These are phyloP conservation scores for Lupinus albus DNA, from an alignment of 306 rosid genomes.

Conservation along the genomic window DNA sequence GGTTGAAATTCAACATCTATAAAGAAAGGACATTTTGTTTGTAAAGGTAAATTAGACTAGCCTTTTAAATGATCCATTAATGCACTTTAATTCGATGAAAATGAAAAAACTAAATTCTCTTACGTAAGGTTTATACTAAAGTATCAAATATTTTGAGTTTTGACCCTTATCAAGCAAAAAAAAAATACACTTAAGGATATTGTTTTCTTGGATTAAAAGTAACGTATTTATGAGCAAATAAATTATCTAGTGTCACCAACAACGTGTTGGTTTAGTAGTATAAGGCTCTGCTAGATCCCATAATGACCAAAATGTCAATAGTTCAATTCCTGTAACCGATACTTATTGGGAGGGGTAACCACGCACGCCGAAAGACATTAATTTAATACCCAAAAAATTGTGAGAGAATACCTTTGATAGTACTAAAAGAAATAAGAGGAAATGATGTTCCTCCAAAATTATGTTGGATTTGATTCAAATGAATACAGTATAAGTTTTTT, in stretches of 20 bases:
- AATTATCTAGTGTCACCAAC: slow-evolving; percentile 26
- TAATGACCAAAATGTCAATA: too few species aligned
- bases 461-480: background rate
- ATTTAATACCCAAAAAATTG: too few species aligned
- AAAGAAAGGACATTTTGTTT: background rate
- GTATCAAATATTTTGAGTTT: slow-evolving; percentile 6
- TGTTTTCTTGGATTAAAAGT: slow-evolving; percentile 42
- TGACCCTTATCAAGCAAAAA: background rate
- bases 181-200: slow-evolving; percentile 18
- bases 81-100: slow-evolving; percentile 13
- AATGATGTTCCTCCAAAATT: slow-evolving; percentile 14
- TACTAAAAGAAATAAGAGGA: background rate
- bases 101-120: slow-evolving; percentile 35
- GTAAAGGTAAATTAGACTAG: background rate
- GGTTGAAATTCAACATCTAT: slow-evolving; percentile 23
- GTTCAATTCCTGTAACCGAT: too few species aligned
- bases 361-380: too few species aligned
- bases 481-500: too few species aligned
- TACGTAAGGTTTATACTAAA: slow-evolving; percentile 32
- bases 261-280: too few species aligned
- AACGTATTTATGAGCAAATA: slow-evolving; percentile 32
- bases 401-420: too few species aligned
- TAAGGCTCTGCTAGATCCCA: too few species aligned
- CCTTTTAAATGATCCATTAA: slow-evolving; percentile 23
- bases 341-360: too few species aligned